Conservation (phyloP, 352 stramenopile genomes). For the Phytophthora boehmeriae region DNA sequence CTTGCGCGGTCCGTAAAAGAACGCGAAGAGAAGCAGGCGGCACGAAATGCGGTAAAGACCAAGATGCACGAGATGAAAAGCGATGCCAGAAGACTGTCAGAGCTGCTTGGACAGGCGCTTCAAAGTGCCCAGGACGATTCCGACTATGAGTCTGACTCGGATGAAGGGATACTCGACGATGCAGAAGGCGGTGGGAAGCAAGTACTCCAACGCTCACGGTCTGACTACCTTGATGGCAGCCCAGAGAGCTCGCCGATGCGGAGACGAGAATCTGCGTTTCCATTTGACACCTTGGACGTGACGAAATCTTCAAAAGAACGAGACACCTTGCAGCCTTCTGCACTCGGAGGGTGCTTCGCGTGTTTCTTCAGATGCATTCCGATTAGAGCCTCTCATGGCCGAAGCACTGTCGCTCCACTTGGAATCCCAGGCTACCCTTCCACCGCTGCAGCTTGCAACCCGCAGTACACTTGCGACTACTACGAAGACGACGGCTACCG, state of each 20-base stretch:
- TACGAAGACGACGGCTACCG: constrained; percentile 57
- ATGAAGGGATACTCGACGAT: constrained; percentile 23
- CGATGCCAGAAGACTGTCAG: constrained; percentile 56
- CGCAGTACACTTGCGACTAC: constrained; percentile 60
- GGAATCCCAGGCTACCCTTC: constrained; percentile 51
- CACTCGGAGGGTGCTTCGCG: constrained; percentile 24
- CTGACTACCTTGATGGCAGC: constrained; percentile 59
- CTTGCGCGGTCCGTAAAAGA: constrained; percentile 42
- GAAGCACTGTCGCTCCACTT: constrained; percentile 38
- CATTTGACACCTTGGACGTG: constrained; percentile 41
- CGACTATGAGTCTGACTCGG: constrained; percentile 33
- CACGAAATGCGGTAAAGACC: constrained; percentile 47
- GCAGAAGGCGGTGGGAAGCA: constrained; percentile 17
- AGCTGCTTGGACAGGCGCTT: constrained; percentile 52
- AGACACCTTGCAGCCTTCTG: constrained; percentile 14
- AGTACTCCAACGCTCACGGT: constrained; percentile 21
- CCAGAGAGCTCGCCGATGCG: constrained; percentile 78
- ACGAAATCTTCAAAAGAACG: constrained; percentile 35
- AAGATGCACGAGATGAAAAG: constrained; percentile 58
- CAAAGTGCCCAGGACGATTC: constrained; percentile 37
- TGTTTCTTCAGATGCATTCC: constrained; percentile 48
- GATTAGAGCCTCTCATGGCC: constrained; percentile 9
- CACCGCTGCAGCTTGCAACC: constrained; percentile 43
- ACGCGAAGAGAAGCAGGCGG: constrained; percentile 43
- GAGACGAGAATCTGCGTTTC: constrained; percentile 26